Evolutionary conservation across 108 stramenopile species (phyloP), one percentile per base, ranked within the genome.

Genomic region (Asterionellopsis glacialis): DNA sequence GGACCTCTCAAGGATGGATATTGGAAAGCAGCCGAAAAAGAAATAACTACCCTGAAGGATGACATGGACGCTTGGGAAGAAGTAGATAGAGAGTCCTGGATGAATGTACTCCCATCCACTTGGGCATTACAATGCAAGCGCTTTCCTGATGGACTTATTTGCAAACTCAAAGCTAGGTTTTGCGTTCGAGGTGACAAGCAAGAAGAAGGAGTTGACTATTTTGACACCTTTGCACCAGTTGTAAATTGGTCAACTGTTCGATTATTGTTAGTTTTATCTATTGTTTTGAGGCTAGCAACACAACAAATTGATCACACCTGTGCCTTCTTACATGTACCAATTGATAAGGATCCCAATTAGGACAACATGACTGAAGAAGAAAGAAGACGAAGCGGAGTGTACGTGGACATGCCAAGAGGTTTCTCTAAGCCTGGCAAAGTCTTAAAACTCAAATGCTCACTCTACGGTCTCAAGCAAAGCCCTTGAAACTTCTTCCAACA

Each of bases 61-160:
- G 15, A 19, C 4, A 68, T 58, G 56, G 38, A 64, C n/a, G 61
- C 61, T 45, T 77, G 76, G 76, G 67, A 68, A 52, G 64, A 65
- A 3, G 57, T 71, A 1, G 55, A 64, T 11, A 12, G 27, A 56
- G 28, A 0, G 25, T n/a, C 43, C 0, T 42, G 45, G 3, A 50
- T 52, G 28, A 56, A 70, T 13, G 64, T 80, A 7, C 33, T 80
- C 0, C 75, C 76, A 7, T 61, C 65, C n/a, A 67, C 59, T 0
- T 81, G 83, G 79, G 67, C 70, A 11, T 76, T 78, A 56, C 58
- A 59, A 15, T 26, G 70, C 45, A 82, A 86, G 51, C 56, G 77
- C 0, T 68, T 50, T 23, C 84, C 80, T 1, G 70, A 75, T 66
- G 75, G 82, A 4, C 22, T 25, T 16, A 33, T 75, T 0, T 70